Percentiles rank a stretch among this genome's conserved stretches.
Evolutionary conservation across 2,329 filamentous ascomycete species (phyloP).

Genomic region (Sarocladium kiliense): DNA sequence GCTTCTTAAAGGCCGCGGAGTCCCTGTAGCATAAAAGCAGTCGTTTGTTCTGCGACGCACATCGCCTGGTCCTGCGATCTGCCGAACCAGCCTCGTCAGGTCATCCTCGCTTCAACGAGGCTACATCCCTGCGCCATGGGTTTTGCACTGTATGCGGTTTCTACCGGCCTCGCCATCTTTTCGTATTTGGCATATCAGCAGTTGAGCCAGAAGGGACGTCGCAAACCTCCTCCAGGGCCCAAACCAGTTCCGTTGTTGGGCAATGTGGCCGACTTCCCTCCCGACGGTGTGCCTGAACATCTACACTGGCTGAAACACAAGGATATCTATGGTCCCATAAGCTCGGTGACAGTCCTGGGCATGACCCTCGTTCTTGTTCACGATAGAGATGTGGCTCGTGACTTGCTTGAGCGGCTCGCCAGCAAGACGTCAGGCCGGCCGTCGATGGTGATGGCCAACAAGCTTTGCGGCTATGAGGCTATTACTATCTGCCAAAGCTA

Average conservation of each 20-base stretch:
- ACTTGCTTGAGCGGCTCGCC: conserved; percentile 26
- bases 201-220: background rate
- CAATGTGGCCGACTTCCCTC: conserved; percentile 41
- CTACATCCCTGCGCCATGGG: too few relatives aligned
- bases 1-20: too few relatives aligned
- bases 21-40: too few relatives aligned
- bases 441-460: conserved; percentile 12
- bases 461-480: conserved; percentile 19
- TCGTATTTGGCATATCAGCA: background rate
- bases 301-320: conserved; percentile 31
- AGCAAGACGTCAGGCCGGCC: conserved; percentile 17
- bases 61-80: too few relatives aligned
- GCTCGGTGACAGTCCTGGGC: conserved; percentile 19
- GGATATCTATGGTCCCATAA: conserved; percentile 24
- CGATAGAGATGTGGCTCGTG: conserved; percentile 26
- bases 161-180: too few relatives aligned
- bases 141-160: too few relatives aligned
- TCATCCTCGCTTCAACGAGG: too few relatives aligned
- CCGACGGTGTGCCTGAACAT: conserved; percentile 22
- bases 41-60: too few relatives aligned
- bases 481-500: conserved; percentile 16
- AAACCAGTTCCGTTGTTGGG: conserved; percentile 36
- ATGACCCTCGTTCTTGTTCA: conserved; percentile 36
- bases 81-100: too few relatives aligned
- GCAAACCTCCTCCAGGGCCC: conserved; percentile 20